phyloP scores from a whole-genome alignment of 2,329 filamentous ascomycete genomes.

The Stemphylium lycopersici region DNA sequence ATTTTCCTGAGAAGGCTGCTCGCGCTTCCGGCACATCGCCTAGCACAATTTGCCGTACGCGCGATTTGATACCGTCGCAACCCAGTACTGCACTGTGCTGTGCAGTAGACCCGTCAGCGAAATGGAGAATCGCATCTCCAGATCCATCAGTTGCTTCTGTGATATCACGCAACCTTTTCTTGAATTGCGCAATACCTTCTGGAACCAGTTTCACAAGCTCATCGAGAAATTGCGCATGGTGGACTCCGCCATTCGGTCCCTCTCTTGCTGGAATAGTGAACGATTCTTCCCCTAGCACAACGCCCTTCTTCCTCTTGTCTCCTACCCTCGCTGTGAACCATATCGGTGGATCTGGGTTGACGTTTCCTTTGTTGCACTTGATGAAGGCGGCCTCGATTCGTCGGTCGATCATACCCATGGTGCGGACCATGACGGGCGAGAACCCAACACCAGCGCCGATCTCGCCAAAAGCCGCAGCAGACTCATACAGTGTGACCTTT shows the following conservation, averaged over 20 bases:
- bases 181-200: constrained; percentile 48
- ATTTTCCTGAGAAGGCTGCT: constrained; percentile 62
- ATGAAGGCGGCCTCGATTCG: constrained; percentile 32
- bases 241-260: constrained; percentile 47
- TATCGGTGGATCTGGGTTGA: constrained; percentile 17
- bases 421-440: constrained; percentile 31
- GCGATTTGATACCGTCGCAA: constrained; percentile 69
- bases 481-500: constrained; percentile 61
- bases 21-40: constrained; percentile 48
- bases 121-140: constrained; percentile 41
- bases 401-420: constrained; percentile 52
- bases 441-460: constrained; percentile 65
- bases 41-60: constrained; percentile 60
- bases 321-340: constrained; percentile 36
- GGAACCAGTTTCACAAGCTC: constrained; percentile 58
- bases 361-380: constrained; percentile 15
- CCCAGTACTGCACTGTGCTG: constrained; percentile 60
- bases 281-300: constrained; percentile 22
- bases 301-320: constrained; percentile 29
- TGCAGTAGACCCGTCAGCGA: constrained; percentile 54
- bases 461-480: constrained; percentile 60
- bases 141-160: constrained; percentile 30
- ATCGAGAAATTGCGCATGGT: constrained; percentile 58
- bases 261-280: constrained; percentile 31
- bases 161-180: constrained; percentile 45